Base-by-base conservation (phyloP, 2,329 filamentous ascomycete species). In the Phyllosticta citriasiana region DNA sequence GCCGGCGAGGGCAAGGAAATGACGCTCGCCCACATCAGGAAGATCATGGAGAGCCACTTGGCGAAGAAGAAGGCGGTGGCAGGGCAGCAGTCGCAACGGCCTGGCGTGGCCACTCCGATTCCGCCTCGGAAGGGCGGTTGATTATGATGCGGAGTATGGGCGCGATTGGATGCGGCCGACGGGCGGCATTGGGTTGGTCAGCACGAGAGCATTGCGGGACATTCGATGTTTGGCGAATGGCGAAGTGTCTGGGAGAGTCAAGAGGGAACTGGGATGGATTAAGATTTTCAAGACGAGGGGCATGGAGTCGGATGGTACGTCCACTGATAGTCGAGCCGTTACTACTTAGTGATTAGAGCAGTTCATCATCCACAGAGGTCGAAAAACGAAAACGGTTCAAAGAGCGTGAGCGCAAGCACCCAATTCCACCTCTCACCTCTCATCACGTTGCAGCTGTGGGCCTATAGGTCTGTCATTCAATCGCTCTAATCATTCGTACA, bases 1-100 rank as follows among this genome's bases (percentile, higher is more conserved):
- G 77, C 76, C 4, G 67, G 72, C 2, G 68, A 73, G 60, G 74
- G 74, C 52, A 78, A 79, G 66, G 72, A 73, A 60, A 71, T 75
- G 59, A 73, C 72, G 4, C 66, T 78, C 25, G 69, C 68, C 12
- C 73, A 76, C 35, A 74, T 80, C 57, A 74, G 73, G 66, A 78
- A 76, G 67, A 72, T 79, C 12, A 69, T 80, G 26, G 77, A 79
- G 63, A 75, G 74, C 60, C 72, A 69, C 61, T 77, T 77, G 66
- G 72, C 73, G 66, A 72, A 73, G 66, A 80, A 79, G 69, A 64
- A 74, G 51, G 69, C 68, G 24, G 19, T 22, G 19, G 35, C 51
- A n/a, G 27, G 25, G 24, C 24, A 52, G 19, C 59, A 57, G 40
- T 51, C 55, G n/a, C 61, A 63, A 40, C 59, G 30, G 55, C 52